Evolutionary conservation across 169 alveolate species (phyloP).

Genomic region (Sarcocystis neurona): DNA sequence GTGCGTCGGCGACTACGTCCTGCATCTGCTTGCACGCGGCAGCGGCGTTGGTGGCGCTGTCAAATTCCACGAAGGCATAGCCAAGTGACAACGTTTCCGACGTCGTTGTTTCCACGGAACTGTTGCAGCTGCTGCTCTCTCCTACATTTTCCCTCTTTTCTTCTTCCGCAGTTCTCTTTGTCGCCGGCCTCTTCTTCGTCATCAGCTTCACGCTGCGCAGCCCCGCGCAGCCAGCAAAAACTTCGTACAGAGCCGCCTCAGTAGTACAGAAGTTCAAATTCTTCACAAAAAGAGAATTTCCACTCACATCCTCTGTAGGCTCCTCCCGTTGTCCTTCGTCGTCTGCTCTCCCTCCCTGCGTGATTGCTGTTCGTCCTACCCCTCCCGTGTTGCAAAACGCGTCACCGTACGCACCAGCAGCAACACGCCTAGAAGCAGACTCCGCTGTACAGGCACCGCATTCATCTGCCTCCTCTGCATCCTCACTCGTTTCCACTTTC

Average conservation of each 20-base stretch:
- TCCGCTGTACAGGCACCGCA: not conserved
- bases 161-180: conserved; percentile 31
- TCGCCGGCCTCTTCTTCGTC: conserved; percentile 47
- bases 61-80: conserved; percentile 92
- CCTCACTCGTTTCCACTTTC: not conserved
- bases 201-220: conserved; percentile 24
- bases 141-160: not conserved
- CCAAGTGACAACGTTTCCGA: conserved; percentile 79
- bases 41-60: conserved; percentile 51
- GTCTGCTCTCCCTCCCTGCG: conserved; percentile 30
- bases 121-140: too few relatives aligned
- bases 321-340: conserved; percentile 60
- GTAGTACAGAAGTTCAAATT: conserved; percentile 85
- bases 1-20: conserved; percentile 74
- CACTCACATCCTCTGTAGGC: conserved; percentile 38
- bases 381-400: not conserved
- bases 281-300: conserved; percentile 85
- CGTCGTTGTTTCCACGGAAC: too few relatives aligned
- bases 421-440: not conserved
- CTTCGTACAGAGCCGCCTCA: conserved; percentile 72
- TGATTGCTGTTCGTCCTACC: not conserved
- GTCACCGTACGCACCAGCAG: not conserved
- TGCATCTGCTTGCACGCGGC: conserved; percentile 74
- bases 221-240: conserved; percentile 35
- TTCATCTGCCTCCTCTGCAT: not conserved